Evolutionary conservation across 257 asterid genomes (phyloP).

Genomic region (Anisodus acutangulus): DNA sequence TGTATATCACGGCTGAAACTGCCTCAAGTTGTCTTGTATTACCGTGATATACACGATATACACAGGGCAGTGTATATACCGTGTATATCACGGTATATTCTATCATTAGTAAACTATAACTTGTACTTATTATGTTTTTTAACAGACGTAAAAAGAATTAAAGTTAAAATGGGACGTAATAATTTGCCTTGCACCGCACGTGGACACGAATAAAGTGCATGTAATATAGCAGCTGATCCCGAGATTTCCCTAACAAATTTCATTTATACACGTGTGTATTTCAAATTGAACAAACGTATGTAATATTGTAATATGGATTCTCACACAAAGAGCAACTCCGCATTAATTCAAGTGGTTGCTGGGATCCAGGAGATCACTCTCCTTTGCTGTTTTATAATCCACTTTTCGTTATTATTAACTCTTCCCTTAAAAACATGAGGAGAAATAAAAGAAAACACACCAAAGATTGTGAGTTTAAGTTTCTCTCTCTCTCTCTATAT

Average conservation of each 20-base stretch:
- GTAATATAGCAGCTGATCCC: background rate
- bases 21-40: too few species aligned
- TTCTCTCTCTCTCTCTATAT: background rate
- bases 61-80: too few species aligned
- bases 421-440: conserved; percentile 8
- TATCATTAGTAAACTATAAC: too few species aligned
- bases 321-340: conserved; percentile 17
- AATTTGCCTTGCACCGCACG: background rate
- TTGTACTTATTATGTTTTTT: too few species aligned
- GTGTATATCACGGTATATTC: too few species aligned
- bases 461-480: conserved; percentile 15
- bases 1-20: too few species aligned
- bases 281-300: background rate
- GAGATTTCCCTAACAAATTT: background rate
- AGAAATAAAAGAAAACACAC: background rate
- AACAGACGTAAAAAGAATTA: too few species aligned
- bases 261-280: background rate
- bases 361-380: conserved; percentile 21
- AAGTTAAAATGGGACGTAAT: too few species aligned
- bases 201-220: background rate
- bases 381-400: background rate
- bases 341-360: conserved; percentile 11
- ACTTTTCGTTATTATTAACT: background rate
- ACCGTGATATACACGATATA: too few species aligned
- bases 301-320: background rate